Evolutionary conservation across 2,329 filamentous ascomycete genomes (phyloP).

Genomic region (Drechslerella coelobrocha): DNA sequence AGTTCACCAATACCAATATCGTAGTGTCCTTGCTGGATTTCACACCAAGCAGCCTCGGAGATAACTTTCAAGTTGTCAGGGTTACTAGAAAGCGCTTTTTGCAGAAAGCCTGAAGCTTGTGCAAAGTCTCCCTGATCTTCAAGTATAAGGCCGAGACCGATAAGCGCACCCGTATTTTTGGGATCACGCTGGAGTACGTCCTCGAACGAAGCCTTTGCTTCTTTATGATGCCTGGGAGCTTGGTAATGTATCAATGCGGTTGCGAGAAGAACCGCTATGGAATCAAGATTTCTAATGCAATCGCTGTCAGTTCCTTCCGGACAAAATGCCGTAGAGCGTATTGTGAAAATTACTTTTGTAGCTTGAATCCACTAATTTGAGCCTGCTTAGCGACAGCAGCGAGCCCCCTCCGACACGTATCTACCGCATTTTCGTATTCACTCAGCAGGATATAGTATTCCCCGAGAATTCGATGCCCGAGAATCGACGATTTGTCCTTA

Average conservation of each 20-base stretch:
- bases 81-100: slow-evolving; percentile 76
- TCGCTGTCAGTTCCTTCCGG: slow-evolving; percentile 7
- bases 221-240: slow-evolving; percentile 83
- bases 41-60: slow-evolving; percentile 91
- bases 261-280: slow-evolving; percentile 76
- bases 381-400: slow-evolving; percentile 68
- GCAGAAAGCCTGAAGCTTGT: slow-evolving; percentile 80
- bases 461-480: slow-evolving; percentile 82
- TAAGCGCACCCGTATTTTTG: slow-evolving; percentile 78
- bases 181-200: slow-evolving; percentile 77
- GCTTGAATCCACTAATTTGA: slow-evolving; percentile 70
- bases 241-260: slow-evolving; percentile 92
- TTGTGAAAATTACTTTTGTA: slow-evolving; percentile 59
- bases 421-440: slow-evolving; percentile 81
- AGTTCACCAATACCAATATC: slow-evolving; percentile 72
- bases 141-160: slow-evolving; percentile 88
- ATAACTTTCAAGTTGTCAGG: slow-evolving; percentile 76
- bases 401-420: slow-evolving; percentile 77
- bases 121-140: slow-evolving; percentile 91
- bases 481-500: slow-evolving; percentile 68
- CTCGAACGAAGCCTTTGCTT: slow-evolving; percentile 86
- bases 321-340: background rate
- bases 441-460: slow-evolving; percentile 85
- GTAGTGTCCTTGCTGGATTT: slow-evolving; percentile 80
- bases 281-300: slow-evolving; percentile 69